phyloP scores from a whole-genome alignment of 768 basidiomycete species.

The Imleria badia region DNA sequence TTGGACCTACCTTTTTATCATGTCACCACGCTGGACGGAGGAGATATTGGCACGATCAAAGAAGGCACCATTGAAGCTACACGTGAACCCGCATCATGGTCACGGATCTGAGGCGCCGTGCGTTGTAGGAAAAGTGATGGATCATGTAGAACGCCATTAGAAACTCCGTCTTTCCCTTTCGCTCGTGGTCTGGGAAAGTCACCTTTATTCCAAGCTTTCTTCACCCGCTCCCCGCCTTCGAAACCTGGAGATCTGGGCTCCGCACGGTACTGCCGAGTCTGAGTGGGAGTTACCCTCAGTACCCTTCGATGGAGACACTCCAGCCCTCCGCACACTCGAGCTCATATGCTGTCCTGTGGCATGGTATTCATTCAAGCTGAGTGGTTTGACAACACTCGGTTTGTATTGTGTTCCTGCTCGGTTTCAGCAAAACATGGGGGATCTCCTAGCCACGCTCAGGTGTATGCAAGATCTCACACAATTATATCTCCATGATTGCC shows the following conservation, averaged over 20 bases:
- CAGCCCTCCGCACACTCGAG: not conserved
- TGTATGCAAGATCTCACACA: slow-evolving; percentile 35
- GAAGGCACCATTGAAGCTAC: slow-evolving; percentile 28
- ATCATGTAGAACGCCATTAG: not conserved
- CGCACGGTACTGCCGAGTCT: not conserved
- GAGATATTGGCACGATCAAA: slow-evolving; percentile 47
- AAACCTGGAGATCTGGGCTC: not conserved
- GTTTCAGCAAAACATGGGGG: slow-evolving; percentile 27
- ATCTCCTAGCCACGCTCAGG: slow-evolving; percentile 34
- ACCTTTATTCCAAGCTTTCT: not conserved
- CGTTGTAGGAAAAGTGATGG: not conserved
- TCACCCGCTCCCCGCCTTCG: not conserved
- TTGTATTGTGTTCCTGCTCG: slow-evolving; percentile 24
- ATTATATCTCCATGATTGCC: slow-evolving; percentile 30
- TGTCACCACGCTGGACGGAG: slow-evolving; percentile 34
- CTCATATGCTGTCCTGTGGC: not conserved
- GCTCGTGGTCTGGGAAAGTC: too few species aligned
- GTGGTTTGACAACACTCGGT: slow-evolving; percentile 35
- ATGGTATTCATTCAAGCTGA: not conserved
- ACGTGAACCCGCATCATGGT: not conserved
- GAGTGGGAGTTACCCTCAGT: not conserved
- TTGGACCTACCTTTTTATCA: slow-evolving; percentile 38
- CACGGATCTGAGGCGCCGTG: too few species aligned
- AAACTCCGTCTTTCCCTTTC: not conserved
- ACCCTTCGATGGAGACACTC: not conserved